A percentile compares a stretch with the other conserved stretches of the same genome.
Conservation (phyloP, 495 filamentous ascomycete genomes). For the Chaetomium cochliodes region DNA sequence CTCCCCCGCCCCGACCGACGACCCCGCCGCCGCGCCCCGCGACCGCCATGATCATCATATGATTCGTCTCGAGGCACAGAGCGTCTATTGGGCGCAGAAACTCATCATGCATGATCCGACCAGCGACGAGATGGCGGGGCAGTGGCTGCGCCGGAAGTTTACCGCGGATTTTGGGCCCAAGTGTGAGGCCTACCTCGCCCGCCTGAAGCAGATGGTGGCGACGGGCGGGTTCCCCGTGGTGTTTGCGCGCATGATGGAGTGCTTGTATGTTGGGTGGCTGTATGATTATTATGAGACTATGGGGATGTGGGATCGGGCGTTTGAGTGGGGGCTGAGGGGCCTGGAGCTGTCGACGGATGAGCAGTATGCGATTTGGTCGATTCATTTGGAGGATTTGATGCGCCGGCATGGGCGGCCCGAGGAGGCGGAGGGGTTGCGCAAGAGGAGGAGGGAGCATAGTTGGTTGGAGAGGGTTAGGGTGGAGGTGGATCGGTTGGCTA, state of each 20-base stretch:
- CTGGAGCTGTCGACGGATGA: constrained; percentile 27
- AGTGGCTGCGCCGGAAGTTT: constrained; percentile 29
- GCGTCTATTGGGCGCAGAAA: constrained; percentile 35
- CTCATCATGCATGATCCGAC: constrained; percentile 28
- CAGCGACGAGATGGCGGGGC: constrained; percentile 25
- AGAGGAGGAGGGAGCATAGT: constrained; percentile 21
- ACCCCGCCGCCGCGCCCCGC: background rate
- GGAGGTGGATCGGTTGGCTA: constrained; percentile 29
- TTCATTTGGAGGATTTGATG: constrained; percentile 35
- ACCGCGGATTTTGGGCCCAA: constrained; percentile 22
- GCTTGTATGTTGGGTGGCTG: constrained; percentile 31
- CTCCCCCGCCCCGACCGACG: background rate
- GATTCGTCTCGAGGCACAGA: constrained; percentile 32
- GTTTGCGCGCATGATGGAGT: constrained; percentile 29
- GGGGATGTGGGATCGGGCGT: constrained; percentile 27
- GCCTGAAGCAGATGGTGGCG: background rate
- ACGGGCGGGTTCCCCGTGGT: constrained; percentile 13
- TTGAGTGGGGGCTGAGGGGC: constrained; percentile 27
- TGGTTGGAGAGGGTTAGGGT: constrained; percentile 29
- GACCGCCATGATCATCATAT: constrained; percentile 28
- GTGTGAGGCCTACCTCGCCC: constrained; percentile 13
- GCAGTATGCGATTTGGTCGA: constrained; percentile 35
- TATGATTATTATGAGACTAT: constrained; percentile 33
- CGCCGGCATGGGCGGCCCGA: constrained; percentile 21
- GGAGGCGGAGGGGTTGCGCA: constrained; percentile 31